Percentiles rank a stretch among this genome's conserved stretches.
phyloP scores from a whole-genome alignment of 1,139 yeast genomes.

The Pichia norvegensis region DNA sequence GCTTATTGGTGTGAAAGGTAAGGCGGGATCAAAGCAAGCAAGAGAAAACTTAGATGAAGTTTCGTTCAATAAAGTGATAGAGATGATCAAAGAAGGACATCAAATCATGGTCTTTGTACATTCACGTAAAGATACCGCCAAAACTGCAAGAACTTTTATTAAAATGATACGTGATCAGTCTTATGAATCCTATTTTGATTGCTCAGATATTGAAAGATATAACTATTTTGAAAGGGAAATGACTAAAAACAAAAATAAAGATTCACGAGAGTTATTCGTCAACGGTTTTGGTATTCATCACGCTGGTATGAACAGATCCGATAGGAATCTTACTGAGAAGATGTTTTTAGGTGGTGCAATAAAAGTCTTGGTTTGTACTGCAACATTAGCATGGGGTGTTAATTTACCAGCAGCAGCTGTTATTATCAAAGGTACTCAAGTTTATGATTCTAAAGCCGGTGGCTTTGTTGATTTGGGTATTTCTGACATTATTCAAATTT shows the following conservation, averaged over 20 bases:
- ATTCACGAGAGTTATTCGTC: slow-evolving; percentile 70
- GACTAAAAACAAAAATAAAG: slow-evolving; percentile 67
- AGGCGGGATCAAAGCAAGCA: slow-evolving; percentile 66
- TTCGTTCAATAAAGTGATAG: slow-evolving; percentile 68
- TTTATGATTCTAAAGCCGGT: slow-evolving; percentile 91
- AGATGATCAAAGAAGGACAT: slow-evolving; percentile 59
- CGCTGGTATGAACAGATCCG: slow-evolving; percentile 93
- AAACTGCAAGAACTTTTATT: slow-evolving; percentile 68
- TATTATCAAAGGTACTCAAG: slow-evolving; percentile 91
- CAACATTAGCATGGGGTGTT: slow-evolving; percentile 99
- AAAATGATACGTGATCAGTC: slow-evolving; percentile 61
- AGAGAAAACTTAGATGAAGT: slow-evolving; percentile 70
- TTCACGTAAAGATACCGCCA: slow-evolving; percentile 86
- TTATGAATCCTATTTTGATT: slow-evolving; percentile 47
- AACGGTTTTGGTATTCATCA: slow-evolving; percentile 92
- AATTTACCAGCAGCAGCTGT: slow-evolving; percentile 98
- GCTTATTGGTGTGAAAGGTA: slow-evolving; percentile 80
- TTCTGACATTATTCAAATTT: slow-evolving; percentile 93
- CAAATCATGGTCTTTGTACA: slow-evolving; percentile 98
- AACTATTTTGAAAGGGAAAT: slow-evolving; percentile 56
- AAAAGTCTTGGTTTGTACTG: slow-evolving; percentile 89
- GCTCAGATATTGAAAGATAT: slow-evolving; percentile 41
- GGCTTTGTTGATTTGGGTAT: slow-evolving; percentile 91
- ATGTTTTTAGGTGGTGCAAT: slow-evolving; percentile 82
- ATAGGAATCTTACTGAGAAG: slow-evolving; percentile 81